Evolutionary conservation across 805 yeast species (phyloP), one percentile per base, ranked within the genome.

Genomic region (Isabelozyma gotoi): DNA sequence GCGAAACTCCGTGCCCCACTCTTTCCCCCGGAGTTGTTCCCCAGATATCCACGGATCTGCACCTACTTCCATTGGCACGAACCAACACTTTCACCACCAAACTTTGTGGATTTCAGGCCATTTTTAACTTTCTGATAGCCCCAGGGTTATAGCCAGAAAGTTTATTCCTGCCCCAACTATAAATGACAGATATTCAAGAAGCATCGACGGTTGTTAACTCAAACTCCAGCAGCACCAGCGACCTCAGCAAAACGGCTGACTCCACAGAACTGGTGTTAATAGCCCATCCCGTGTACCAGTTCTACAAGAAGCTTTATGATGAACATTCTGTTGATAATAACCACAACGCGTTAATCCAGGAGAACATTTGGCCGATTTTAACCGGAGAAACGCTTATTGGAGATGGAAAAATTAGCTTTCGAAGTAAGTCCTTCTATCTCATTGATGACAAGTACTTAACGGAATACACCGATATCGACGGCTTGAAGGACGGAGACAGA

Each of bases 351-450:
- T 39, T 33, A 11, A 56, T 61, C 11, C 48, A 55, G 16, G 73
- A 68, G 40, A 50, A 47, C 29, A 55, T 68, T 19, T 54, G 56
- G 47, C 73, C 74, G 2, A 59, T 53, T 34, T 55, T 71, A 33
- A 71, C 75, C 1, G 71, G 73, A 2, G 47, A 53, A 14, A 67
- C 71, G 2, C 51, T 71, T 33, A 48, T 45, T 2, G 76, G 76
- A 1, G 49, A 53, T 2, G 65, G 58, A 36, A 68, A 65, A 43
- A 68, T 71, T 36, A 53, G 53, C 27, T 66, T 52, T 44, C 50
- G 76, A 39, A 59, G 71, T 1, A 49, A 58, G 14, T 52, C 70
- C 15, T 53, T 66, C 24, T 71, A 61, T 44, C 56, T 67, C 33
- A 53, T 71, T 7, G 70, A 69, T 38, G 66, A 65, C 35, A 48